phyloP scores from a whole-genome alignment of 371 early-diverging fungal genomes.

The Cokeromyces recurvatus region DNA sequence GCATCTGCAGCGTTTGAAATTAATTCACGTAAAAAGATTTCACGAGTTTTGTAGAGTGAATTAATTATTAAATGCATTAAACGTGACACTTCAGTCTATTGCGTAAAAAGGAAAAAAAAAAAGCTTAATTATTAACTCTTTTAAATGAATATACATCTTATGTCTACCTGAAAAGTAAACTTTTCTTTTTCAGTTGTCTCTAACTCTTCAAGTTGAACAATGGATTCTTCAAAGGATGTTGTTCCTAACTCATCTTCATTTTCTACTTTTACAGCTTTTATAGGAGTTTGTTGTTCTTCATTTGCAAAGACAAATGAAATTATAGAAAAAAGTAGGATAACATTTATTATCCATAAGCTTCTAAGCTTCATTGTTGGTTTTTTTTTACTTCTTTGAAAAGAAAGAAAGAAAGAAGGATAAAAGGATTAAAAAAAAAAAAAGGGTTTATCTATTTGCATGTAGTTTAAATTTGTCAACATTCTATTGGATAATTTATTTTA shows the following conservation, averaged over 20 bases:
- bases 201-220: conserved; percentile 20
- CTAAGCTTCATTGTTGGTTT: not conserved
- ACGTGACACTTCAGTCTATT: conserved; percentile 74
- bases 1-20: conserved; percentile 97
- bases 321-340: not conserved
- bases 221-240: too few species aligned
- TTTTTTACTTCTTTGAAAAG: too few species aligned
- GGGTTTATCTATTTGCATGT: too few species aligned
- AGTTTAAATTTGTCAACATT: too few species aligned
- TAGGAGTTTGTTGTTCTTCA: too few species aligned
- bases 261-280: too few species aligned
- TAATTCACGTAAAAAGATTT: conserved; percentile 95
- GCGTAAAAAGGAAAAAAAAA: too few species aligned
- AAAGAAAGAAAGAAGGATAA: too few species aligned
- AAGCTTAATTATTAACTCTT: conserved; percentile 4
- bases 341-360: not conserved
- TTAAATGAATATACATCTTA: not conserved
- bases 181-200: conserved; percentile 33
- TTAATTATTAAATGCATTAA: conserved; percentile 92
- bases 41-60: conserved; percentile 79
- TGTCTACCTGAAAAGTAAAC: conserved; percentile 33
- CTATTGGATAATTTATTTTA: too few species aligned
- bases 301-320: too few species aligned
- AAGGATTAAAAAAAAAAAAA: too few species aligned
- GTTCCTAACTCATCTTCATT: too few species aligned